A percentile compares a stretch with the other conserved stretches of the same genome.
phyloP scores from a whole-genome alignment of 2,329 filamentous ascomycete genomes.

The Neonectria hederae region DNA sequence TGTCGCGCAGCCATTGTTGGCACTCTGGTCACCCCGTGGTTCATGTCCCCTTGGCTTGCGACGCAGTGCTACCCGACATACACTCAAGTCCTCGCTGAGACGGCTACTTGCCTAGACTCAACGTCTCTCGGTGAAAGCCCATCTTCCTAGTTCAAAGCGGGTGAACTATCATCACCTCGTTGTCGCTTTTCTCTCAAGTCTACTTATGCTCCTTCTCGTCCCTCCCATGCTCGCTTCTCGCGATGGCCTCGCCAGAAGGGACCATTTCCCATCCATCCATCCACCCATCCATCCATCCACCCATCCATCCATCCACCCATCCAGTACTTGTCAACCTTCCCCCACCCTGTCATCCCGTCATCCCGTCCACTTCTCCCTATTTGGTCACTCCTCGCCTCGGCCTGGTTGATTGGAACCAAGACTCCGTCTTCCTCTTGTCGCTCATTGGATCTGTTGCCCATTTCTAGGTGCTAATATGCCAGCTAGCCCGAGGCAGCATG shows the following conservation, averaged over 20 bases:
- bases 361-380: conserved; percentile 4
- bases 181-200: background rate
- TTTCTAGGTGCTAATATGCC: conserved; percentile 17
- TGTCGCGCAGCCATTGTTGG: background rate
- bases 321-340: background rate
- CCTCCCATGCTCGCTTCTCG: background rate
- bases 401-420: conserved; percentile 35
- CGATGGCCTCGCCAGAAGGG: no score
- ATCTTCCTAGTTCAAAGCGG: background rate
- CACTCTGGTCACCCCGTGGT: background rate
- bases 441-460: conserved; percentile 9
- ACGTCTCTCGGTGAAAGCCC: background rate
- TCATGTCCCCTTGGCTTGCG: background rate
- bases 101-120: background rate
- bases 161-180: background rate
- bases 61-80: background rate
- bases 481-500: conserved; percentile 12
- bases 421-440: conserved; percentile 20
- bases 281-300: no score
- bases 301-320: no score
- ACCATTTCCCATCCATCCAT: no score
- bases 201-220: background rate
- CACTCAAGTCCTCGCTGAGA: background rate
- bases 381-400: conserved; percentile 32
- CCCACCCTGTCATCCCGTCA: background rate